These are phyloP conservation scores for Lentinula detonsa DNA, from an alignment of 768 basidiomycete genomes.

Conservation along the genomic window DNA sequence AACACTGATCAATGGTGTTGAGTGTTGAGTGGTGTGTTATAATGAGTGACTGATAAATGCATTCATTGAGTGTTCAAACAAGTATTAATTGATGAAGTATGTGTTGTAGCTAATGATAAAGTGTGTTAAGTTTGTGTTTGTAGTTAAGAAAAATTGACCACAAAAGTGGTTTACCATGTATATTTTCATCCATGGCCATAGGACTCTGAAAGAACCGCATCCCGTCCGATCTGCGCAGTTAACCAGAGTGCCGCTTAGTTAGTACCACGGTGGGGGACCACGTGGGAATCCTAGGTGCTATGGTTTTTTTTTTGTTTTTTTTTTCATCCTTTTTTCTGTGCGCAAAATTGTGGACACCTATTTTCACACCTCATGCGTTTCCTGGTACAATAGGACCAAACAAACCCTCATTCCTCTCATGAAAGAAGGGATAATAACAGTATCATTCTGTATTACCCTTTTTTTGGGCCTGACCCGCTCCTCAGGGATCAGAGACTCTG, in stretches of 20 bases:
- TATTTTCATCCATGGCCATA: constrained; percentile 34
- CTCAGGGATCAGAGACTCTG: constrained; percentile 1
- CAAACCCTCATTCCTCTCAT: background rate
- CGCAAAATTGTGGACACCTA: background rate
- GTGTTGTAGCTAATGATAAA: too few relatives aligned
- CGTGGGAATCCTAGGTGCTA: constrained; percentile 51
- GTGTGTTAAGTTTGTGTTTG: too few relatives aligned
- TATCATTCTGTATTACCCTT: background rate
- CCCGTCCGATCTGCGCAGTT: constrained; percentile 62
- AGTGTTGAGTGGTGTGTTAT: too few relatives aligned
- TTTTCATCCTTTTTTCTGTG: background rate
- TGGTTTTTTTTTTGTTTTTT: constrained; percentile 36
- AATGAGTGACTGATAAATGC: too few relatives aligned
- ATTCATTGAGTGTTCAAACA: too few relatives aligned
- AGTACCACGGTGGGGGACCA: constrained; percentile 65
- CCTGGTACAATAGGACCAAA: background rate
- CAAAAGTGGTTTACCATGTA: background rate
- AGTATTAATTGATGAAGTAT: too few relatives aligned
- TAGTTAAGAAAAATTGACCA: too few relatives aligned
- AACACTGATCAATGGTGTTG: too few relatives aligned
- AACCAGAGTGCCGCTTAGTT: constrained; percentile 57
- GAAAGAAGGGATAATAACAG: background rate
- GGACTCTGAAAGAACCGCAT: constrained; percentile 49
- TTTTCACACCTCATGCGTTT: background rate
- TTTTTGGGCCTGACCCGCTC: background rate